phyloP scores from a whole-genome alignment of 257 asterid genomes.

The Capsicum chinense region DNA sequence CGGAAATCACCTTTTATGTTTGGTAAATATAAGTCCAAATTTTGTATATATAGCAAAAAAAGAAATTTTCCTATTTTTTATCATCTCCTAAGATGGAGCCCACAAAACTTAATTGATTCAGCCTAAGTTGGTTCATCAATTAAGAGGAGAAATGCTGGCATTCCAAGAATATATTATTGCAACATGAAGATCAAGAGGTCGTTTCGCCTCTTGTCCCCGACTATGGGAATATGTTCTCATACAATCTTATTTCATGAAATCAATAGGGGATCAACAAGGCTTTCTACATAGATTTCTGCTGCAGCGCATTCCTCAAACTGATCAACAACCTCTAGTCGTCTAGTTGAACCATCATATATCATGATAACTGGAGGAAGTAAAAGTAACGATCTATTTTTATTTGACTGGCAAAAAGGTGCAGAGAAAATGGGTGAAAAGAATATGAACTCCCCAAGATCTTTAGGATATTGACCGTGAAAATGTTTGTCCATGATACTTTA shows the following conservation, averaged over 20 bases:
- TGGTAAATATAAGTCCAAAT: too few species aligned
- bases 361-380: neutral
- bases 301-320: neutral
- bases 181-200: too few species aligned
- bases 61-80: too few species aligned
- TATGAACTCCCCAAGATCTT: neutral
- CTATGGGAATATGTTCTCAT: too few species aligned
- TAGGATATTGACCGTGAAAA: neutral
- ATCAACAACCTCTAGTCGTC: neutral
- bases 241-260: neutral
- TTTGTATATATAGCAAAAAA: too few species aligned
- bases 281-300: neutral
- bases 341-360: neutral
- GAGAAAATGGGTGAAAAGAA: neutral
- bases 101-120: too few species aligned
- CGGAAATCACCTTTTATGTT: too few species aligned
- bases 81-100: too few species aligned
- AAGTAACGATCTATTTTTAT: neutral
- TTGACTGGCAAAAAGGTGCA: neutral
- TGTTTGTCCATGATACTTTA: neutral
- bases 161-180: too few species aligned
- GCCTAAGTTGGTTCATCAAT: too few species aligned
- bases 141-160: too few species aligned
- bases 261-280: slow-evolving; percentile 3
- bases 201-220: too few species aligned